These are phyloP conservation scores for Thelephora aurantiotincta DNA, from an alignment of 768 basidiomycete genomes.

Conservation along the genomic window DNA sequence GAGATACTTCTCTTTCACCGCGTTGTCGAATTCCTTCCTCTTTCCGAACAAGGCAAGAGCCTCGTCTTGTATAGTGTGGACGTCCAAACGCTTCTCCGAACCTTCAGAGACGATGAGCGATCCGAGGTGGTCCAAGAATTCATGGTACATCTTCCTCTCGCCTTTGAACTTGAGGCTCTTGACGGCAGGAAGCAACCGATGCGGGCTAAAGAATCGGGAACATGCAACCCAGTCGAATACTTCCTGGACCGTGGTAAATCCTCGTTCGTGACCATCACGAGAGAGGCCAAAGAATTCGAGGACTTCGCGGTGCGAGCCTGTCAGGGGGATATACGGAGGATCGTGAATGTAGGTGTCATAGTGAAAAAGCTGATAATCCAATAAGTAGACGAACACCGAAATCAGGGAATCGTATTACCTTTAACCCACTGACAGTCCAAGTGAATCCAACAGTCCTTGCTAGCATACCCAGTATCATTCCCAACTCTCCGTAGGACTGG, in stretches of 20 bases:
- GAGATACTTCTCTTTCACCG: slow-evolving; percentile 14
- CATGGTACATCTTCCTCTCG: slow-evolving; percentile 13
- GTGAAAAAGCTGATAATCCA: slow-evolving; percentile 20
- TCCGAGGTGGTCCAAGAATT: slow-evolving; percentile 5
- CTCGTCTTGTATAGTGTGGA: slow-evolving; percentile 19
- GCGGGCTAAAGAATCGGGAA: slow-evolving; percentile 38
- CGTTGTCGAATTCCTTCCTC: slow-evolving; percentile 29
- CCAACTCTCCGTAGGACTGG: slow-evolving; percentile 57
- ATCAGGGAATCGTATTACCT: slow-evolving; percentile 32
- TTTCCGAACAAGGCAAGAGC: slow-evolving; percentile 40
- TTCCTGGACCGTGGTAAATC: slow-evolving; percentile 39
- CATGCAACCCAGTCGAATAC: slow-evolving; percentile 44
- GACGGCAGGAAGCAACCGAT: slow-evolving; percentile 15
- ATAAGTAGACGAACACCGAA: slow-evolving; percentile 1
- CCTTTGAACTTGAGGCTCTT: neutral
- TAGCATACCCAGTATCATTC: slow-evolving; percentile 52
- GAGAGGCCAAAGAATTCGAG: slow-evolving; percentile 44
- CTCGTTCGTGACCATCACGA: slow-evolving; percentile 31
- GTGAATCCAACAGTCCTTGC: slow-evolving; percentile 35
- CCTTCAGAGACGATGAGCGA: neutral
- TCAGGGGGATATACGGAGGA: slow-evolving; percentile 31
- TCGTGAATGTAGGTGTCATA: slow-evolving; percentile 16
- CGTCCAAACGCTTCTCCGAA: neutral
- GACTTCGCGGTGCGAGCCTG: slow-evolving; percentile 33
- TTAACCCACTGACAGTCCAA: slow-evolving; percentile 41